Evolutionary conservation across 2,329 filamentous ascomycete species (phyloP), one percentile per base, ranked within the genome.

Genomic region (Dendryphion nanum): DNA sequence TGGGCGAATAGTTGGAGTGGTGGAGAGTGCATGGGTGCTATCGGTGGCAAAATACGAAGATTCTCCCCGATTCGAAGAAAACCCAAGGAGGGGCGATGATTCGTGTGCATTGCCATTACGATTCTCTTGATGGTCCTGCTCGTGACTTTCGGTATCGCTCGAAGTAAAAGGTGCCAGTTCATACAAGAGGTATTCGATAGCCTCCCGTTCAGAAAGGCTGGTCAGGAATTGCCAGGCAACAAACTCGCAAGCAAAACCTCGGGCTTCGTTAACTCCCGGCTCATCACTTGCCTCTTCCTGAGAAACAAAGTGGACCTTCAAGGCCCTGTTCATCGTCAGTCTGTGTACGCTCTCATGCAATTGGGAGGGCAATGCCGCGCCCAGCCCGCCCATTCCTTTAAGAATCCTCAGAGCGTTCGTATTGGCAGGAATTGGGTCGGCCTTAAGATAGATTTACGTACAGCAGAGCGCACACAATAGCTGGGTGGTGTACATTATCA

Each of bases 171-270:
- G 43, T 2, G 83, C 82, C 30, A 90, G 78, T 60, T 90, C 85
- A 49, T 83, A 83, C 21, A 89, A 76, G 38, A 87, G 84, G 53
- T 76, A 86, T 38, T 88, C 81, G 18, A 91, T 82, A 6, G 82
- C 82, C 53, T 90, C 86, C 17, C 80, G 72, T 57, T 89, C 84
- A 2, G 82, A 83, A 20, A 89, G 70, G 38, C 80, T 80, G 13
- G 80, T 81, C 23, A 90, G 71, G 51, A 89, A 88, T 26, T 86
- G 78, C 83, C 85, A 89, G 24, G 86, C 86, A 12, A 89, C 84
- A 44, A 89, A 85, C 68, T 91, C 86, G 57, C 86, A 90, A 18
- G 84, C 85, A 56, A 81, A 79, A 15, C 83, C 84, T 37, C 86
- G 76, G 12, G 84, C 78, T 40, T 85, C 78, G 40, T 81, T 79